Conservation (phyloP, 805 yeast species). For the Ascoidea rubescens region DNA sequence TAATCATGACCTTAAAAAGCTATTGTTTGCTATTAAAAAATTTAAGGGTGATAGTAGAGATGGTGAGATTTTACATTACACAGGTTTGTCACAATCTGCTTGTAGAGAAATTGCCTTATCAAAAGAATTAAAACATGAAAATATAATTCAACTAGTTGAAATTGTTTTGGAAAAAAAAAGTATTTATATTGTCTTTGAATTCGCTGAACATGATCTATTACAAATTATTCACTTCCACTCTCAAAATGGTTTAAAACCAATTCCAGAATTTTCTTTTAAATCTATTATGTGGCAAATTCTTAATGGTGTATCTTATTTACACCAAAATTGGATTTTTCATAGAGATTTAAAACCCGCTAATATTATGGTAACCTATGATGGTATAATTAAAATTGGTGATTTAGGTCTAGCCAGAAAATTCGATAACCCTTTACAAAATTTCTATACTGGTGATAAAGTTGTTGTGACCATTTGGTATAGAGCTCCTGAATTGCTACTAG, state of each 20-base stretch:
- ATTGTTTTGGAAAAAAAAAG: constrained; percentile 77
- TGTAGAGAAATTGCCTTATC: constrained; percentile 94
- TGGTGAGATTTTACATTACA: constrained; percentile 68
- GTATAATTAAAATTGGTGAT: constrained; percentile 93
- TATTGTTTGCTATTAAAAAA: constrained; percentile 78
- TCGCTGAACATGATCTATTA: constrained; percentile 87
- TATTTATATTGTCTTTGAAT: constrained; percentile 91
- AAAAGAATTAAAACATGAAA: constrained; percentile 69
- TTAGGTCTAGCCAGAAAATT: constrained; percentile 83
- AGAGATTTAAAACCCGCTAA: constrained; percentile 96
- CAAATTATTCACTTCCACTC: constrained; percentile 92
- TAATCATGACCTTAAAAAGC: constrained; percentile 11
- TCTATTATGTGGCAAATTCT: constrained; percentile 86
- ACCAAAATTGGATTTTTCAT: constrained; percentile 93
- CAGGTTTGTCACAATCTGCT: constrained; percentile 93
- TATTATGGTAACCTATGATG: constrained; percentile 84
- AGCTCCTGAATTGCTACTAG: constrained; percentile 84
- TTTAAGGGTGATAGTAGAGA: constrained; percentile 91
- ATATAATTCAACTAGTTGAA: constrained; percentile 69
- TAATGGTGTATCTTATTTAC: constrained; percentile 82
- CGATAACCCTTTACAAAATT: constrained; percentile 72
- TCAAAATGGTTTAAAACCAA: constrained; percentile 70
- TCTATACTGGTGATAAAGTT: constrained; percentile 87
- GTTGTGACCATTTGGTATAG: constrained; percentile 97
- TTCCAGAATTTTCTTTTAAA: constrained; percentile 68